phyloP scores from a whole-genome alignment of 2,329 filamentous ascomycete genomes.

The Claviceps purpurea region DNA sequence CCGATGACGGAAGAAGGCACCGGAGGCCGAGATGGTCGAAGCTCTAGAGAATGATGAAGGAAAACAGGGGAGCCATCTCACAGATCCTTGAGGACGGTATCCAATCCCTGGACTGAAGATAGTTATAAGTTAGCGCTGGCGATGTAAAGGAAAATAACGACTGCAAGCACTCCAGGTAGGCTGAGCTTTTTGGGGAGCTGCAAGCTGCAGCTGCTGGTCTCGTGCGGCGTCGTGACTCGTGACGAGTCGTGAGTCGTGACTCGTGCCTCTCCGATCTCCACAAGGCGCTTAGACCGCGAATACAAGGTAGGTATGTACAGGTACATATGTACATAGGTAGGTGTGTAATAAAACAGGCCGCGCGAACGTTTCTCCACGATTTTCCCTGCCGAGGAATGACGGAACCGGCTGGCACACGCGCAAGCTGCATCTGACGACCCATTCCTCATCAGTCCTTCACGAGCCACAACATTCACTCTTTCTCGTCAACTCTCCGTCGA shows the following conservation, averaged over 20 bases:
- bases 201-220: too few relatives aligned
- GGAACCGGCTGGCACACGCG: too few relatives aligned
- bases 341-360: too few relatives aligned
- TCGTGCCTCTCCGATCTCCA: conserved; percentile 5
- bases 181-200: conserved; percentile 1
- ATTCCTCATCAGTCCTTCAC: too few relatives aligned
- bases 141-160: background rate
- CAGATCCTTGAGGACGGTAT: background rate
- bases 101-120: background rate
- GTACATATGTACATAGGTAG: too few relatives aligned
- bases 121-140: background rate
- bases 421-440: too few relatives aligned
- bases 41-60: background rate
- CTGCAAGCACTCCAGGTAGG: background rate
- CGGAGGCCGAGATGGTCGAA: background rate
- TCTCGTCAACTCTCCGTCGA: background rate
- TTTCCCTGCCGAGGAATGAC: too few relatives aligned
- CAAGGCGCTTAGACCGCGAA: background rate
- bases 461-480: too few relatives aligned
- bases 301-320: background rate
- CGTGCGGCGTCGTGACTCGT: background rate
- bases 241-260: background rate
- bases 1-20: background rate
- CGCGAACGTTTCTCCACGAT: too few relatives aligned
- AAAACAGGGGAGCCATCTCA: conserved; percentile 6